A percentile compares a stretch with the other conserved stretches of the same genome.
Conservation (phyloP, 768 basidiomycete genomes). For the Lyophyllum decastes region DNA sequence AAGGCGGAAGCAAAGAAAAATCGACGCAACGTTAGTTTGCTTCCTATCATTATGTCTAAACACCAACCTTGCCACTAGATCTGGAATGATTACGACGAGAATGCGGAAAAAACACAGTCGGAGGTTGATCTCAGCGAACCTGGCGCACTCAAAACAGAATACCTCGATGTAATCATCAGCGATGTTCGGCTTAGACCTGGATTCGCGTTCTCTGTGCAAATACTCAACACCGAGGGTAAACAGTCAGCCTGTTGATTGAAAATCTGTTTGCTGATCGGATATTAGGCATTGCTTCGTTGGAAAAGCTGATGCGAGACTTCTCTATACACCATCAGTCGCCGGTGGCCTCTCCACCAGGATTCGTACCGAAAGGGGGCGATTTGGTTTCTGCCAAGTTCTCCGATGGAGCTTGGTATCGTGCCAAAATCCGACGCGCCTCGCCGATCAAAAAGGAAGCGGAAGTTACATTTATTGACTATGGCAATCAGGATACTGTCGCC, state of each 20-base stretch:
- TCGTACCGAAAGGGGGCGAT: slow-evolving; percentile 82
- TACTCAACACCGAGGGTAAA: slow-evolving; percentile 87
- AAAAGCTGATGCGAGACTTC: slow-evolving; percentile 94
- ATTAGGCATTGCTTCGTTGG: slow-evolving; percentile 86
- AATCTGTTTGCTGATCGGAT: slow-evolving; percentile 1
- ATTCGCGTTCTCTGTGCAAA: slow-evolving; percentile 90
- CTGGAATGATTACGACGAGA: slow-evolving; percentile 84
- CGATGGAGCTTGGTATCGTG: slow-evolving; percentile 95
- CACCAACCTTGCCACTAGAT: slow-evolving; percentile 49
- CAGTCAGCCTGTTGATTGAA: background rate
- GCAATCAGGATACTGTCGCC: slow-evolving; percentile 87
- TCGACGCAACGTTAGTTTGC: slow-evolving; percentile 66
- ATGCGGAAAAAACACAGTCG: slow-evolving; percentile 58
- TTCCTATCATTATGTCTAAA: background rate
- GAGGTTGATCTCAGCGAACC: slow-evolving; percentile 43
- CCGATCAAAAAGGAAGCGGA: slow-evolving; percentile 92
- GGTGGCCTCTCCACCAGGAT: slow-evolving; percentile 58
- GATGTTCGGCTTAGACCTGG: slow-evolving; percentile 76
- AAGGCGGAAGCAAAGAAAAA: slow-evolving; percentile 82
- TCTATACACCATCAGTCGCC: slow-evolving; percentile 80
- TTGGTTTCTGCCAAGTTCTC: slow-evolving; percentile 94
- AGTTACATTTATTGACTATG: slow-evolving; percentile 93
- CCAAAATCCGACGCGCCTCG: slow-evolving; percentile 84
- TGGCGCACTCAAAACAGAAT: slow-evolving; percentile 75
- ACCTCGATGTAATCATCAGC: slow-evolving; percentile 90